Conservation (phyloP, 2,329 filamentous ascomycete genomes). For the Penicillium sp. region DNA sequence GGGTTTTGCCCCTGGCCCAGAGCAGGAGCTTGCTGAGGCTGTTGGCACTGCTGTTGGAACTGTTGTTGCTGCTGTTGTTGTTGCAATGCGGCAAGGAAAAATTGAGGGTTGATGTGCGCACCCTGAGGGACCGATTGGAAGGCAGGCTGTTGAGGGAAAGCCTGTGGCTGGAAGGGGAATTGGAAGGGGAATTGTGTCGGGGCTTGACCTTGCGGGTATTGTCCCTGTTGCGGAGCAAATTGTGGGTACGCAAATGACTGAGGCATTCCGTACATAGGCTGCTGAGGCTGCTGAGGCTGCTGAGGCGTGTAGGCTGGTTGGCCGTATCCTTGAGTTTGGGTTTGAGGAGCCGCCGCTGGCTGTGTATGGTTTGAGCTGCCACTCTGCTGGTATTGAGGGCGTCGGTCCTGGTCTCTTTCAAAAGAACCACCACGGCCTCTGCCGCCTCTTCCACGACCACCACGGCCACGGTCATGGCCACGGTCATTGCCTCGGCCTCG, state of each 20-base stretch:
- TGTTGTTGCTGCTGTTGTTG: constrained; percentile 40
- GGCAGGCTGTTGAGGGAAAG: constrained; percentile 45
- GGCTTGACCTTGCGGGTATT: constrained; percentile 25
- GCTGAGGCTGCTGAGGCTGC: constrained; percentile 28
- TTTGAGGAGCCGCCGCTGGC: constrained; percentile 15
- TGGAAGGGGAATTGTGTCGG: constrained; percentile 39
- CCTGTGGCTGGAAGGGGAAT: constrained; percentile 38
- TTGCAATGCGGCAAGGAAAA: constrained; percentile 52
- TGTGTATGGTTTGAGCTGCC: constrained; percentile 25
- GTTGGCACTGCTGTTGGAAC: constrained; percentile 28
- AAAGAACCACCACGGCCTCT: constrained; percentile 30
- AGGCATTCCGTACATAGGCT: constrained; percentile 25
- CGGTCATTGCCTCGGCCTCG: constrained; percentile 44
- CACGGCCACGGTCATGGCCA: constrained; percentile 40
- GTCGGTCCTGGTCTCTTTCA: constrained; percentile 29
- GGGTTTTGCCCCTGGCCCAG: constrained; percentile 26
- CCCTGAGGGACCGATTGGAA: constrained; percentile 40
- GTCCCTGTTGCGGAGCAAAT: constrained; percentile 32
- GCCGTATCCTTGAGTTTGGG: constrained; percentile 22
- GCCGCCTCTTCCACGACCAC: constrained; percentile 35
- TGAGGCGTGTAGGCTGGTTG: constrained; percentile 26
- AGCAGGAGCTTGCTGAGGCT: constrained; percentile 26
- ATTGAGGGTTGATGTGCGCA: constrained; percentile 55
- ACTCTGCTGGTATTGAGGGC: constrained; percentile 28
- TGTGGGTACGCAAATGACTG: constrained; percentile 30